Evolutionary conservation across 78 protist species (phyloP).

Genomic region (Ministeria vibrans): DNA sequence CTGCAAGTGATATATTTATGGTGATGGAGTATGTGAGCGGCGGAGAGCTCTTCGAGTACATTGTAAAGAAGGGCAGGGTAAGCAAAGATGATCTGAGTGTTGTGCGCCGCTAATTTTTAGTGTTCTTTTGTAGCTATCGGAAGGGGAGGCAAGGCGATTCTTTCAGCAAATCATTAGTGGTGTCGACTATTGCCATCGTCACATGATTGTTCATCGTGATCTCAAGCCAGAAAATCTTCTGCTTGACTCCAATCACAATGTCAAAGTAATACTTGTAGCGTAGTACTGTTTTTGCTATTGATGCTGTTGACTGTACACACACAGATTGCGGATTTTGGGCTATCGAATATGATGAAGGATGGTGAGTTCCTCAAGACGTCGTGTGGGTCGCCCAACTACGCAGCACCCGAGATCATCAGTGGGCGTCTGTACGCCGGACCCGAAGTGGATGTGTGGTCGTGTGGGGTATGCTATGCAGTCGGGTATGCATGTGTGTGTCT

Average conservation of each 20-base stretch:
- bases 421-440: conserved; percentile 86
- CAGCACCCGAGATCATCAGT: conserved; percentile 96
- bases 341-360: conserved; percentile 91
- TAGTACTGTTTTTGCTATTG: too few species aligned
- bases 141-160: conserved; percentile 79
- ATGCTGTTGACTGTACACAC: too few species aligned
- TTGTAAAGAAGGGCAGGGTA: conserved; percentile 86
- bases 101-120: too few species aligned
- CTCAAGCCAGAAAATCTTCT: conserved; percentile 57
- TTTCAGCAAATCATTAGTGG: conserved; percentile 98
- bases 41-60: conserved; percentile 98
- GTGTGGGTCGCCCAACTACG: conserved; percentile 99
- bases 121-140: conserved; percentile 37
- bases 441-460: conserved; percentile 89
- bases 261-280: too few species aligned
- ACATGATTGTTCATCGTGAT: conserved; percentile 87
- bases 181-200: conserved; percentile 91
- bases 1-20: conserved; percentile 91
- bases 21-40: conserved; percentile 91
- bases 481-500: too few species aligned
- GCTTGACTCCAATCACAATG: conserved; percentile 28
- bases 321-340: conserved; percentile 98
- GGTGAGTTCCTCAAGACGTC: conserved; percentile 91
- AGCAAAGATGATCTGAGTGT: background rate
- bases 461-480: too few species aligned